A percentile compares a stretch with the other conserved stretches of the same genome.
These are phyloP conservation scores for Lizonia empirigonia DNA, from an alignment of 2,329 filamentous ascomycete genomes.

Conservation along the genomic window DNA sequence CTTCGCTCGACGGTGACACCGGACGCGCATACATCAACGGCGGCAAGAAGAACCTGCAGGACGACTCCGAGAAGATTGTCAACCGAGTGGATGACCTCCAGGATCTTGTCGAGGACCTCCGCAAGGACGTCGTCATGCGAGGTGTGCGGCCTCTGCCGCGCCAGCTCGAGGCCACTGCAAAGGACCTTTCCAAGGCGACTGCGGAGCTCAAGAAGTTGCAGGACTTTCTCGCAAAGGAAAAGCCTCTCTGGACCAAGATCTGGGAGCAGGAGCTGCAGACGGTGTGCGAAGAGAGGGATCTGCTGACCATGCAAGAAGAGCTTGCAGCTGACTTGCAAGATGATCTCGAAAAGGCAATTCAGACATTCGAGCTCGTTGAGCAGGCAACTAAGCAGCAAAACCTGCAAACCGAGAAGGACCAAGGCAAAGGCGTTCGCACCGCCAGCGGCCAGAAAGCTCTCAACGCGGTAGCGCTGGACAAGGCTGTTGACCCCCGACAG, in stretches of 20 bases:
- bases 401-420: slow-evolving; percentile 70
- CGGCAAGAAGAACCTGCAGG: slow-evolving; percentile 84
- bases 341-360: slow-evolving; percentile 90
- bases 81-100: slow-evolving; percentile 95
- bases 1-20: slow-evolving; percentile 74
- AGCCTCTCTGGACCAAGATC: slow-evolving; percentile 97
- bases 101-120: slow-evolving; percentile 92
- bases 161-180: slow-evolving; percentile 86
- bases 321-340: slow-evolving; percentile 89
- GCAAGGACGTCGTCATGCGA: slow-evolving; percentile 93
- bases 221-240: slow-evolving; percentile 88
- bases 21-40: slow-evolving; percentile 83
- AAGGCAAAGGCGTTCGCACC: slow-evolving; percentile 51
- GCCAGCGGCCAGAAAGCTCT: slow-evolving; percentile 54
- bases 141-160: slow-evolving; percentile 89
- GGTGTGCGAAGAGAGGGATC: slow-evolving; percentile 92
- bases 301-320: slow-evolving; percentile 95
- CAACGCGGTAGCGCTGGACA: slow-evolving; percentile 50
- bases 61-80: slow-evolving; percentile 89
- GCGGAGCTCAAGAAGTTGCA: slow-evolving; percentile 93
- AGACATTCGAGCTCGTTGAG: slow-evolving; percentile 94
- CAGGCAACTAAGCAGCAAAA: slow-evolving; percentile 97
- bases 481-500: slow-evolving; percentile 70
- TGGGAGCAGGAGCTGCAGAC: slow-evolving; percentile 98
- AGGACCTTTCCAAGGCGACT: slow-evolving; percentile 80